A percentile compares a stretch with the other conserved stretches of the same genome.
These are phyloP conservation scores for Kwoniella shandongensis DNA, from an alignment of 768 basidiomycete genomes.

Conservation along the genomic window DNA sequence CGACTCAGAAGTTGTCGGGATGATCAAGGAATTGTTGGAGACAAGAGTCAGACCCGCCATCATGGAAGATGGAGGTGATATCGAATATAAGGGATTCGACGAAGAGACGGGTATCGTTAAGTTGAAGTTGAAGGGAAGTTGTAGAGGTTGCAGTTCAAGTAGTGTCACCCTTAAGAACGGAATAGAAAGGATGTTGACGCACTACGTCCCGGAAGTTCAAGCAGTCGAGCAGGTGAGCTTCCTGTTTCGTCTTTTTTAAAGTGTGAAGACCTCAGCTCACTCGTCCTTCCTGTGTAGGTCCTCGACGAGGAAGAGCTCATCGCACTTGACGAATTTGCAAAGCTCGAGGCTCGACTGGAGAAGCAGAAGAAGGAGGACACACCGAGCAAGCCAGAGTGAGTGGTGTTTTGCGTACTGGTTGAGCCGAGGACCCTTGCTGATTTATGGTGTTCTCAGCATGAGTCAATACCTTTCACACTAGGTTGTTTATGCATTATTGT, in stretches of 20 bases:
- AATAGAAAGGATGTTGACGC: constrained; percentile 98
- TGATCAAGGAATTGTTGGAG: constrained; percentile 97
- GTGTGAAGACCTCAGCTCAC: not conserved
- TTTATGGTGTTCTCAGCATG: not conserved
- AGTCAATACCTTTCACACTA: constrained; percentile 45
- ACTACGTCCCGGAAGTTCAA: constrained; percentile 75
- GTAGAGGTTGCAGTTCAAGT: constrained; percentile 90
- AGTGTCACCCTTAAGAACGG: constrained; percentile 94
- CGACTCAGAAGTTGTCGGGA: constrained; percentile 93
- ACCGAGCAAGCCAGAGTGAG: constrained; percentile 35
- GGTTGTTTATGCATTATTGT: not conserved
- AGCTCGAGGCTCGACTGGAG: constrained; percentile 42
- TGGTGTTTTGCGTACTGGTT: not conserved
- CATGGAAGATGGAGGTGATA: constrained; percentile 98
- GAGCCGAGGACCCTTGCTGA: not conserved
- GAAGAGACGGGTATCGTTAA: constrained; percentile 75
- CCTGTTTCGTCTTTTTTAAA: too few species aligned
- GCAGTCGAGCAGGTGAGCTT: constrained; percentile 53
- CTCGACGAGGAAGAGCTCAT: constrained; percentile 86
- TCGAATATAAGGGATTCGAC: constrained; percentile 88
- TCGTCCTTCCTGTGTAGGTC: constrained; percentile 59
- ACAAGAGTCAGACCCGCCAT: constrained; percentile 94
- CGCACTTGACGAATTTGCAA: constrained; percentile 82
- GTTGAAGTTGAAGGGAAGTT: constrained; percentile 93
- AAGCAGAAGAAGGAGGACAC: constrained; percentile 32